phyloP scores from a whole-genome alignment of 2,329 filamentous ascomycete genomes.

The Pseudocercospora vitis region DNA sequence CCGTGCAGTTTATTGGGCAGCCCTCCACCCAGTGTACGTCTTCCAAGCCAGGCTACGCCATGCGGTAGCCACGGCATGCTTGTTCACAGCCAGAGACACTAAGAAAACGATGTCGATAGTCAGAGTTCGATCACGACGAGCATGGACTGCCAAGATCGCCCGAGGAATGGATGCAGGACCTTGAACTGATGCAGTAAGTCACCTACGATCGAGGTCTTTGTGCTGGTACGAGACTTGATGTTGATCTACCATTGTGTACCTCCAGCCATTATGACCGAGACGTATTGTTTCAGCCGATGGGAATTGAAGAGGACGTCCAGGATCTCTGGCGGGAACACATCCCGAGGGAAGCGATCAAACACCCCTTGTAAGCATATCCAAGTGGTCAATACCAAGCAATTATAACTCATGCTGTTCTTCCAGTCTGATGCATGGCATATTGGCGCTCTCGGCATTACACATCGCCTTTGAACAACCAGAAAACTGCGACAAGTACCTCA shows the following conservation, averaged over 20 bases:
- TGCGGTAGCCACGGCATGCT: no score
- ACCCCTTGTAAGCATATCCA: constrained; percentile 19
- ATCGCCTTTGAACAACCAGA: constrained; percentile 21
- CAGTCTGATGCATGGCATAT: constrained; percentile 30
- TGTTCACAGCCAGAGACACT: no score
- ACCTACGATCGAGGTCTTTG: no score
- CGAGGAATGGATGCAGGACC: constrained; percentile 31
- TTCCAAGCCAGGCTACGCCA: background rate
- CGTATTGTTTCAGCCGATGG: constrained; percentile 14
- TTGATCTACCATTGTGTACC: background rate
- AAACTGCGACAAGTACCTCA: constrained; percentile 24
- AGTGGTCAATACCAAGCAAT: background rate
- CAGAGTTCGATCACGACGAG: background rate
- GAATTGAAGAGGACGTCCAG: constrained; percentile 18
- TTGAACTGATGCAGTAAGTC: constrained; percentile 31
- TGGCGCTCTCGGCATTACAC: constrained; percentile 30
- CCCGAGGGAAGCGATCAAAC: constrained; percentile 26
- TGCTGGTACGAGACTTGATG: background rate
- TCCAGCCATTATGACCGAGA: constrained; percentile 23
- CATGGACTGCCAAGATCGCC: constrained; percentile 7
- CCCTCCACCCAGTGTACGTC: constrained; percentile 5
- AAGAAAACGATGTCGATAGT: background rate
- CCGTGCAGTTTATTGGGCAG: constrained; percentile 23
- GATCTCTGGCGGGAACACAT: constrained; percentile 27
- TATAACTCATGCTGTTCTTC: background rate